phyloP scores from a whole-genome alignment of 202 grass and related monocot genomes.

The Panicum virgatum region DNA sequence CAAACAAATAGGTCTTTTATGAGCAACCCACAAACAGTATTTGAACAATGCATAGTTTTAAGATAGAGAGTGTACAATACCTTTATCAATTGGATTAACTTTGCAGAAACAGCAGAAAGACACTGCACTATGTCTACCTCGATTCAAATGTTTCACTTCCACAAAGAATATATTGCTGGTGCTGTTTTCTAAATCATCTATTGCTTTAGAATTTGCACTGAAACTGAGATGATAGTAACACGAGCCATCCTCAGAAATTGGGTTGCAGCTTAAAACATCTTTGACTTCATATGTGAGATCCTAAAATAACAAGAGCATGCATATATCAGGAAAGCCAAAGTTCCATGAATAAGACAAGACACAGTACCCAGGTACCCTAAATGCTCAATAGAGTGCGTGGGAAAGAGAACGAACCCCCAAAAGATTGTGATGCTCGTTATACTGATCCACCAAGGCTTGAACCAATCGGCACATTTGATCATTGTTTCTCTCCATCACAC shows the following conservation, averaged over 20 bases:
- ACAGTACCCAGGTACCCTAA: neutral
- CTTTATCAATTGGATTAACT: slow-evolving; percentile 1
- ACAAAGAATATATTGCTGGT: slow-evolving; percentile 32
- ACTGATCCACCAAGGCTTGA: slow-evolving; percentile 25
- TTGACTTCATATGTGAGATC: slow-evolving; percentile 29
- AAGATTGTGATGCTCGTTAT: slow-evolving; percentile 20
- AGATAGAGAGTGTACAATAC: neutral
- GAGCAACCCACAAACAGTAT: neutral
- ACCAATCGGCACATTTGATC: neutral
- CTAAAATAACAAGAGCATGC: slow-evolving; percentile 22
- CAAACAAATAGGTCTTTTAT: neutral
- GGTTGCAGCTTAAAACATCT: slow-evolving; percentile 8
- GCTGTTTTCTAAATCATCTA: neutral
- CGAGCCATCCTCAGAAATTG: neutral
- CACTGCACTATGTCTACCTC: neutral
- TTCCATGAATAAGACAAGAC: neutral
- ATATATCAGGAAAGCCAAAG: neutral
- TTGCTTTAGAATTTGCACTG: slow-evolving; percentile 31
- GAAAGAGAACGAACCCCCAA: slow-evolving; percentile 14
- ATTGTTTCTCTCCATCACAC: neutral
- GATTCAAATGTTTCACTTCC: neutral
- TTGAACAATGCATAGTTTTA: neutral
- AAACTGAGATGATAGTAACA: slow-evolving; percentile 37
- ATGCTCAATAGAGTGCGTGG: neutral
- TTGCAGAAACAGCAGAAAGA: slow-evolving; percentile 19